Evolutionary conservation across 805 yeast genomes (phyloP), one percentile per base, ranked within the genome.

Genomic region (Cyberlindnera mississippiensis): DNA sequence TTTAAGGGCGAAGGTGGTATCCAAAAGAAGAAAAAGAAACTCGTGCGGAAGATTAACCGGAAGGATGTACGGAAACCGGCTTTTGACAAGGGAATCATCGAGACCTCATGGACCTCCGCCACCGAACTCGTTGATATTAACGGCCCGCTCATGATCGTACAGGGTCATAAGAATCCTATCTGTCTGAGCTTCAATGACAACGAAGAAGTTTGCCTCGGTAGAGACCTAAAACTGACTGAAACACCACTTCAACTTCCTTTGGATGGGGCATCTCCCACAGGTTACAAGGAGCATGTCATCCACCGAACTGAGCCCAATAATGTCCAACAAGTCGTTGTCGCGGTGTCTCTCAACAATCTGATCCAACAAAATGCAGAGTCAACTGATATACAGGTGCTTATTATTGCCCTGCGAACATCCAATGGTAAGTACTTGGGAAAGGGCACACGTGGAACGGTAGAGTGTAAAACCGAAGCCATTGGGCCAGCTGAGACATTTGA

Each of bases 251-350:
- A n/a, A n/a, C n/a, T n/a, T n/a, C n/a, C n/a, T n/a, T n/a, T n/a
- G n/a, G n/a, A n/a, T n/a, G n/a, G n/a, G n/a, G n/a, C n/a, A n/a
- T n/a, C n/a, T n/a, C n/a, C n/a, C n/a, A n/a, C n/a, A n/a, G n/a
- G n/a, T n/a, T n/a, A n/a, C n/a, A n/a, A n/a, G n/a, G n/a, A n/a
- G n/a, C n/a, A n/a, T n/a, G n/a, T n/a, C n/a, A n/a, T n/a, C n/a
- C n/a, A n/a, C n/a, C n/a, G n/a, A n/a, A n/a, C n/a, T n/a, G n/a
- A n/a, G n/a, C n/a, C n/a, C n/a, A n/a, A n/a, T n/a, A n/a, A n/a
- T n/a, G n/a, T n/a, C n/a, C n/a, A n/a, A n/a, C 69, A 64, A 32
- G 71, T 67, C 4, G 59, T 67, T 34, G 53, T 63, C 6, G 40
- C 55, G 8, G 41, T 45, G 0, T 40, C 55, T 0, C 29, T 62